A percentile compares a stretch with the other conserved stretches of the same genome.
These are phyloP conservation scores for Boeremia lycopersici DNA, from an alignment of 2,329 filamentous ascomycete genomes.

Conservation along the genomic window DNA sequence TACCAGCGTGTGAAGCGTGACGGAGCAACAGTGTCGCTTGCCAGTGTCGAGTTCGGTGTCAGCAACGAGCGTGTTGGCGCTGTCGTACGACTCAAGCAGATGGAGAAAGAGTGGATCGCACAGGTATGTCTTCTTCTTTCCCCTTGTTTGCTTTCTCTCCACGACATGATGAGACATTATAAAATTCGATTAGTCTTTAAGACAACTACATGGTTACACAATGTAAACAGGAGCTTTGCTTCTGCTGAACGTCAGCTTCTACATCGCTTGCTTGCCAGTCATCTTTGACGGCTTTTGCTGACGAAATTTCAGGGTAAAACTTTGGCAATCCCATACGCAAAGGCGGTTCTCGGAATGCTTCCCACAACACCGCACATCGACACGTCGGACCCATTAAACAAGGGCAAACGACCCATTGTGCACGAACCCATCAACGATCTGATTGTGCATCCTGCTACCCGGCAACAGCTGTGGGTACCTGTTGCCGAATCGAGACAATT, in stretches of 20 bases:
- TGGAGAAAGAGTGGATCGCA: slow-evolving; percentile 77
- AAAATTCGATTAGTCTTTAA: slow-evolving; percentile 99
- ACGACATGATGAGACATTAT: slow-evolving; percentile 70
- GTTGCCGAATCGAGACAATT: slow-evolving; percentile 68
- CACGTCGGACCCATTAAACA: slow-evolving; percentile 32
- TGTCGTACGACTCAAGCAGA: slow-evolving; percentile 81
- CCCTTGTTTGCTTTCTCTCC: not conserved
- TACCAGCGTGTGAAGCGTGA: slow-evolving; percentile 70
- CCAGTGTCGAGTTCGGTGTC: slow-evolving; percentile 77
- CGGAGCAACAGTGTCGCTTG: slow-evolving; percentile 70
- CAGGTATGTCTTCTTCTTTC: slow-evolving; percentile 66
- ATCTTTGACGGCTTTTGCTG: slow-evolving; percentile 19
- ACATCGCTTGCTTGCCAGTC: not conserved
- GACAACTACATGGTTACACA: slow-evolving; percentile 91
- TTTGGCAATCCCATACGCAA: slow-evolving; percentile 76
- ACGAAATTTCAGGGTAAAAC: slow-evolving; percentile 67
- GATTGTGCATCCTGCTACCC: slow-evolving; percentile 61
- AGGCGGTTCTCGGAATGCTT: slow-evolving; percentile 79
- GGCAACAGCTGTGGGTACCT: slow-evolving; percentile 66
- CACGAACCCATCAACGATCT: slow-evolving; percentile 71
- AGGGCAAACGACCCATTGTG: slow-evolving; percentile 45
- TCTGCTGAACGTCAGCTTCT: slow-evolving; percentile 65
- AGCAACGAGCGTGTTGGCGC: slow-evolving; percentile 85
- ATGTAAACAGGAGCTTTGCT: slow-evolving; percentile 63
- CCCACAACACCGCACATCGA: slow-evolving; percentile 63